phyloP scores from a whole-genome alignment of 2,329 filamentous ascomycete species.

The Gnomoniopsis sp. region DNA sequence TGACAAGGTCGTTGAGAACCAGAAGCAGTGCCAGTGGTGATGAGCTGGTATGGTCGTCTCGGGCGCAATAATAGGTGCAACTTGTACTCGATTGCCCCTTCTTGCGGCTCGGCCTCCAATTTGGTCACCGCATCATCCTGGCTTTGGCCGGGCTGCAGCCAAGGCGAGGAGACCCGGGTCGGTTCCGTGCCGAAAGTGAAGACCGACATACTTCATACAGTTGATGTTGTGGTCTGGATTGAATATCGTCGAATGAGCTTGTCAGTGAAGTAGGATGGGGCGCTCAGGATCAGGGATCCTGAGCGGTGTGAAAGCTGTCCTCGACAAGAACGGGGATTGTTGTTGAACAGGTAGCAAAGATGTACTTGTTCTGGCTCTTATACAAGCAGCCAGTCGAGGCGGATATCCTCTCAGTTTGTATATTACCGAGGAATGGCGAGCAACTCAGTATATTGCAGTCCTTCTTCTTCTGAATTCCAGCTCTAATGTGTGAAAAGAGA shows the following conservation, averaged over 20 bases:
- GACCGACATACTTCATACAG: conserved; percentile 73
- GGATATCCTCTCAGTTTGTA: background rate
- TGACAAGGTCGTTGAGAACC: conserved; percentile 6
- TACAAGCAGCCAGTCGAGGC: background rate
- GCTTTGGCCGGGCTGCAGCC: conserved; percentile 60
- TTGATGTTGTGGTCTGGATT: background rate
- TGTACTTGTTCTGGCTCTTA: background rate
- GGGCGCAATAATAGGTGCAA: conserved; percentile 81
- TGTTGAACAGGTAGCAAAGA: conserved; percentile 1
- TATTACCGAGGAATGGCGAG: background rate
- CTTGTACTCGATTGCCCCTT: conserved; percentile 96
- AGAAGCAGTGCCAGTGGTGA: conserved; percentile 52
- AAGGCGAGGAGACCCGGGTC: conserved; percentile 84
- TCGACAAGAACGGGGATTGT: background rate
- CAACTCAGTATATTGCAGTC: conserved; percentile 11
- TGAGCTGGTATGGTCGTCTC: conserved; percentile 63
- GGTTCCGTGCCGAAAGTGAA: conserved; percentile 93
- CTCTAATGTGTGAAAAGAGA: background rate
- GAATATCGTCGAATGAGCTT: background rate
- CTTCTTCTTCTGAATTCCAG: conserved; percentile 18
- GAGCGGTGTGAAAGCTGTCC: conserved; percentile 9
- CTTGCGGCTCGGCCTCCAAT: conserved; percentile 85
- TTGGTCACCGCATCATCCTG: conserved; percentile 56
- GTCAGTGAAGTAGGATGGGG: background rate
- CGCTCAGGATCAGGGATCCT: background rate